Evolutionary conservation across 2,329 filamentous ascomycete genomes (phyloP).

Genomic region (Sphaerulina musiva): DNA sequence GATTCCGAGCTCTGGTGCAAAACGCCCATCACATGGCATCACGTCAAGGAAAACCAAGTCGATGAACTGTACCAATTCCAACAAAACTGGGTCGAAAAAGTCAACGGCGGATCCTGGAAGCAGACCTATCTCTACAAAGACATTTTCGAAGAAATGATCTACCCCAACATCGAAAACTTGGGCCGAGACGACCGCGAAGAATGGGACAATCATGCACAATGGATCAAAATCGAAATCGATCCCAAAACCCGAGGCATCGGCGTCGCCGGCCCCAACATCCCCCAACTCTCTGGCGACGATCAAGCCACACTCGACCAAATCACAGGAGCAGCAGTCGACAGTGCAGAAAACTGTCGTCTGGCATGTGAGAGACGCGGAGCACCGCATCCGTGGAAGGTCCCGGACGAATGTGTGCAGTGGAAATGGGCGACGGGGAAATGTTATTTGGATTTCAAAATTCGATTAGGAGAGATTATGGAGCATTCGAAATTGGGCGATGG

Average conservation of each 20-base stretch:
- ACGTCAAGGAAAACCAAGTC: constrained; percentile 18
- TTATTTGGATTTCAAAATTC: constrained; percentile 1
- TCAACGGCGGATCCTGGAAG: background rate
- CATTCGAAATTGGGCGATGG: too few relatives aligned
- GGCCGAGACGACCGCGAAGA: background rate
- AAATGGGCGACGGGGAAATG: constrained; percentile 9
- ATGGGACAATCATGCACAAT: constrained; percentile 15
- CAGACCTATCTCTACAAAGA: constrained; percentile 14
- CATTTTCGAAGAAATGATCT: constrained; percentile 8
- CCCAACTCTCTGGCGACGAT: background rate
- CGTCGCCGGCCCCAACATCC: background rate
- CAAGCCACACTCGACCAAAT: background rate
- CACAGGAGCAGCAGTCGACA: background rate
- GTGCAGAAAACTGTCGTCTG: background rate
- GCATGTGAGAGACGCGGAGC: constrained; percentile 4
- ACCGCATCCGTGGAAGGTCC: background rate
- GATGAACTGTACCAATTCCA: constrained; percentile 21
- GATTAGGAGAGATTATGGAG: constrained; percentile 1
- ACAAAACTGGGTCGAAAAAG: constrained; percentile 3
- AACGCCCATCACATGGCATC: constrained; percentile 25
- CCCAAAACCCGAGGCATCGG: background rate
- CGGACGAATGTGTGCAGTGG: constrained; percentile 12
- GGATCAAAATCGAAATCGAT: constrained; percentile 7
- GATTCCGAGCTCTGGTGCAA: constrained; percentile 23
- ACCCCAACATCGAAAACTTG: constrained; percentile 1